Conservation (phyloP, 2,329 filamentous ascomycete genomes). For the Sporothrix luriei region DNA sequence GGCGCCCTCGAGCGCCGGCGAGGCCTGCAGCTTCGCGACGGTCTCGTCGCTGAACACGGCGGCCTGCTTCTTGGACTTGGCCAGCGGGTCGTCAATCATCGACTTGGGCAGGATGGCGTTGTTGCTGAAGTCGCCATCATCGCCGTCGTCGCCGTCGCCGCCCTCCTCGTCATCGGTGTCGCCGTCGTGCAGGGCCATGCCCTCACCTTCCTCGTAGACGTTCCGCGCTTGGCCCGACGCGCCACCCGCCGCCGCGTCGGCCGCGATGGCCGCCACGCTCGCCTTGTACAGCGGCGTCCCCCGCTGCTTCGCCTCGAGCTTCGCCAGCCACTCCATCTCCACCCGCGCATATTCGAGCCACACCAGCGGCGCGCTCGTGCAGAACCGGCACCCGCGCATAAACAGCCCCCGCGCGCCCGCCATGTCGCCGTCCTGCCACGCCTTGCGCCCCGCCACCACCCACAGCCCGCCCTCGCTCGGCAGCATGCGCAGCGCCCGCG, state of each 20-base stretch:
- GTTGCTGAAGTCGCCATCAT: conserved; percentile 53
- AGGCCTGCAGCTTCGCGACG: conserved; percentile 59
- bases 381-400: conserved; percentile 87
- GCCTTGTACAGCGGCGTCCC: conserved; percentile 44
- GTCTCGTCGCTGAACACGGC: conserved; percentile 52
- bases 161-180: conserved; percentile 52
- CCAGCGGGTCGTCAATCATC: conserved; percentile 45
- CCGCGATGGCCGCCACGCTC: conserved; percentile 26
- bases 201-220: conserved; percentile 46
- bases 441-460: conserved; percentile 78
- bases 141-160: conserved; percentile 47
- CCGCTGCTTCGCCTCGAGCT: conserved; percentile 74
- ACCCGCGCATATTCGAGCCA: conserved; percentile 90
- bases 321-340: conserved; percentile 89
- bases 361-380: conserved; percentile 69
- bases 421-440: conserved; percentile 84
- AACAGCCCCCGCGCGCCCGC: conserved; percentile 80
- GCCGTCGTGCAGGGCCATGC: conserved; percentile 52
- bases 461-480: conserved; percentile 82
- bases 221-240: conserved; percentile 50
- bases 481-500: conserved; percentile 77
- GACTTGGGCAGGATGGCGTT: conserved; percentile 49
- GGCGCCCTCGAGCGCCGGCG: conserved; percentile 86
- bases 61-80: conserved; percentile 37
- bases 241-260: conserved; percentile 47